These are phyloP conservation scores for Aspergillus sclerotiicarbonarius DNA, from an alignment of 495 filamentous ascomycete genomes.

Conservation along the genomic window DNA sequence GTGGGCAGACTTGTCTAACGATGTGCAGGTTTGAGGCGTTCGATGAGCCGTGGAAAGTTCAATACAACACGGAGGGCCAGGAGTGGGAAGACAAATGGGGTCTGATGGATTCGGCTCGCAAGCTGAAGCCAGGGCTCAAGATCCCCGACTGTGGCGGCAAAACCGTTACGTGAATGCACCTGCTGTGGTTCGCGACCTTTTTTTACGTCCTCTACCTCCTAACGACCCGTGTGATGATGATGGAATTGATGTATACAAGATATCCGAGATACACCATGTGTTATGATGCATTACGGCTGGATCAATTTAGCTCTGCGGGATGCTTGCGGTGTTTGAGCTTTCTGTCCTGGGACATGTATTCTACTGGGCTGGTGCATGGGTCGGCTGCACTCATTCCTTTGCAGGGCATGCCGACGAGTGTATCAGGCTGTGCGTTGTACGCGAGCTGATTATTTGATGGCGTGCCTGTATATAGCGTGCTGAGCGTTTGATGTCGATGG, in stretches of 20 bases:
- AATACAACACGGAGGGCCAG: slow-evolving; percentile 64
- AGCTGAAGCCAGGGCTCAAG: slow-evolving; percentile 78
- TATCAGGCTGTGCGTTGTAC: not conserved
- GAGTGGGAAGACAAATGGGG: slow-evolving; percentile 98
- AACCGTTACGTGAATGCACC: slow-evolving; percentile 44
- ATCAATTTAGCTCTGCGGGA: slow-evolving; percentile 4
- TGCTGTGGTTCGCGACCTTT: not conserved
- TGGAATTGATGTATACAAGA: slow-evolving; percentile 12
- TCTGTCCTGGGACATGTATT: slow-evolving; percentile 13
- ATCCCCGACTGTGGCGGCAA: slow-evolving; percentile 87
- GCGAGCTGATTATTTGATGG: not conserved
- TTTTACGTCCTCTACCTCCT: not conserved
- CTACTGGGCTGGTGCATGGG: slow-evolving; percentile 4
- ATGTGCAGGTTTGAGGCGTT: slow-evolving; percentile 77
- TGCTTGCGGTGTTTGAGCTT: slow-evolving; percentile 10
- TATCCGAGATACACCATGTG: slow-evolving; percentile 15
- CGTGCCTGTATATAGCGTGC: slow-evolving; percentile 15
- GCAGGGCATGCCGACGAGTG: not conserved
- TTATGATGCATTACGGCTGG: slow-evolving; percentile 10
- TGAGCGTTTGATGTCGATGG: slow-evolving; percentile 2
- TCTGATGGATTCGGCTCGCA: slow-evolving; percentile 80
- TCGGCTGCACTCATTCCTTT: not conserved
- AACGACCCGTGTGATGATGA: not conserved
- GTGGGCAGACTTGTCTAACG: slow-evolving; percentile 4
- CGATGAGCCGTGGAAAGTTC: slow-evolving; percentile 91